phyloP scores from a whole-genome alignment of 2,329 filamentous ascomycete species.

The Epichloe baconii region DNA sequence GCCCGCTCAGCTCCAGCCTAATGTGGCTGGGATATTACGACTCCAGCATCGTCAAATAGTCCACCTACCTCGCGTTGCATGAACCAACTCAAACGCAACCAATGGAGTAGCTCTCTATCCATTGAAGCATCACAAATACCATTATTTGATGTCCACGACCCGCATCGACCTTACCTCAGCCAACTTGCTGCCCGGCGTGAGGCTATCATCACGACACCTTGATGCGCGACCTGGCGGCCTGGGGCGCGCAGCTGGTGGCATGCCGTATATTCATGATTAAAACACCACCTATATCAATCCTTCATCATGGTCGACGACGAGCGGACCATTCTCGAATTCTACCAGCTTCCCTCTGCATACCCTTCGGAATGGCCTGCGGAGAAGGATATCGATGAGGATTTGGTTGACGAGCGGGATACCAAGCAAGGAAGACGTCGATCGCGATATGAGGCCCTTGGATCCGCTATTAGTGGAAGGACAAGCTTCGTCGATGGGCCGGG shows the following conservation, averaged over 20 bases:
- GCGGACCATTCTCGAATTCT: conserved; percentile 71
- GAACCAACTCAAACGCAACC: too few relatives aligned
- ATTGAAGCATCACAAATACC: not conserved
- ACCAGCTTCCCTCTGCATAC: conserved; percentile 70
- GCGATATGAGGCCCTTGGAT: conserved; percentile 73
- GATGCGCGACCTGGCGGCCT: not conserved
- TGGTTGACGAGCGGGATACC: conserved; percentile 39
- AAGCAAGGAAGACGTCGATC: conserved; percentile 53
- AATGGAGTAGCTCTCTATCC: not conserved
- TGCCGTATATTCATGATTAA: not conserved
- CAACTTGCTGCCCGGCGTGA: not conserved
- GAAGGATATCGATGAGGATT: conserved; percentile 56
- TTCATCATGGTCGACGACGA: conserved; percentile 55
- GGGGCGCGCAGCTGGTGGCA: not conserved
- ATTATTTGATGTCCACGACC: not conserved
- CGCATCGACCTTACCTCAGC: not conserved
- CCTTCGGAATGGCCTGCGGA: conserved; percentile 80
- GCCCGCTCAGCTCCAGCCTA: not conserved
- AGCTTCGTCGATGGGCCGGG: conserved; percentile 24
- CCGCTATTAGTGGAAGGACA: conserved; percentile 54
- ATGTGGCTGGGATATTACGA: not conserved
- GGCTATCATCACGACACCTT: not conserved
- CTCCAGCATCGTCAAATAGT: not conserved
- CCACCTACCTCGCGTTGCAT: not conserved
- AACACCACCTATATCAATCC: not conserved